Base-by-base conservation (phyloP, 2,329 filamentous ascomycete species). In the Thermomyces lanuginosus region DNA sequence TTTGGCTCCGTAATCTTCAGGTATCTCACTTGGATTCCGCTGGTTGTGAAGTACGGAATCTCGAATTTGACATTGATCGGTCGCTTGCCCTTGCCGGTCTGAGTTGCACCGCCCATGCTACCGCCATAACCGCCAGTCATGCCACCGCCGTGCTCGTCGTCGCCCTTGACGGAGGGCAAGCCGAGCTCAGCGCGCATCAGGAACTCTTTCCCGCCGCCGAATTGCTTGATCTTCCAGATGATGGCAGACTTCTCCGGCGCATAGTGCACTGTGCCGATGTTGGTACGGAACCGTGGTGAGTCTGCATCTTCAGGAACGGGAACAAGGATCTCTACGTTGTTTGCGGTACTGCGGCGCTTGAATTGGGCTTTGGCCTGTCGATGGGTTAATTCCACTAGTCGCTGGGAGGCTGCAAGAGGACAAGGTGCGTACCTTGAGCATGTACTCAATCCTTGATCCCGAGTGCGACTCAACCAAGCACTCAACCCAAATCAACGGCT, bases 11-110 rank as follows among this genome's bases (percentile, higher is more conserved):
- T 95, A 47, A 98, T 98, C 69, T 98, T 98, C 53, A 98, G 59
- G 55, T 98, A 98, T 46, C 89, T 72, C 45, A 98, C 89, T 56
- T 98, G 91, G 42, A 98, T 98, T 38, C 89, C 89, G 58, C 80
- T 91, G 3, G 91, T 98, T n/a, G 89, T 98, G 53, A 98, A 98
- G 59, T 98, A 98, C n/a, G 89, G 89, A 48, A 98, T 98, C 63
- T 98, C 89, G 52, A 98, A 98, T 62, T 98, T 98, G 61, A 98
- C 89, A 54, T 84, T 86, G 46, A 98, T 98, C 1, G 89, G 89
- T 41, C 89, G 65, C 66, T 95, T 98, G 11, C 80, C 80, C 61
- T 95, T 95, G 32, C 72, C 75, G 11, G 56, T 58, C 4, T 72
- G 66, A n/a, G 69, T 73, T 15, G 89, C 71, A 37, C 86, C 86